phyloP scores from a whole-genome alignment of 768 basidiomycete species.

The Leccinellum luteum region DNA sequence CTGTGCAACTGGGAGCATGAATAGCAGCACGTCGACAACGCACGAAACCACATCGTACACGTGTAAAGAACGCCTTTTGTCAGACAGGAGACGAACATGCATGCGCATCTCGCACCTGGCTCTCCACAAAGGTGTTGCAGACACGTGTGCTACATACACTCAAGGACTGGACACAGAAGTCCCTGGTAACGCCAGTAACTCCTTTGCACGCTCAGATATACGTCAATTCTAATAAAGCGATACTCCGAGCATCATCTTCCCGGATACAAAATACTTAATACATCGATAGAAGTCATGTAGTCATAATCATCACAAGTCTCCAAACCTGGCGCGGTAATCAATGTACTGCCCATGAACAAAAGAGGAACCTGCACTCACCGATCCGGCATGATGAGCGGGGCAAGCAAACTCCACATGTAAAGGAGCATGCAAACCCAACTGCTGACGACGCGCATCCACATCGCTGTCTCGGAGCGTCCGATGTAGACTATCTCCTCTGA shows the following conservation, averaged over 20 bases:
- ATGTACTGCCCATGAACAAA: background rate
- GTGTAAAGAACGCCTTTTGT: no score
- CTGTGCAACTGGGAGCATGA: no score
- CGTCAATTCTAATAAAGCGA: background rate
- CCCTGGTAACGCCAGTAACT: background rate
- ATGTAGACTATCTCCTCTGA: conserved; percentile 82
- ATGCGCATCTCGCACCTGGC: no score
- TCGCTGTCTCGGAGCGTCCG: conserved; percentile 91
- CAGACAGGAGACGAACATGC: background rate
- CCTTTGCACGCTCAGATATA: background rate
- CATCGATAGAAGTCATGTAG: background rate
- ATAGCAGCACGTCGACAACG: no score
- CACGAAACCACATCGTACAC: no score
- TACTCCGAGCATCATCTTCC: background rate
- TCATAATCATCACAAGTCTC: conserved; percentile 16
- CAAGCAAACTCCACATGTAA: conserved; percentile 85
- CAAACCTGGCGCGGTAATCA: conserved; percentile 22
- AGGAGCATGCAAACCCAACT: conserved; percentile 90
- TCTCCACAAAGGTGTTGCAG: no score
- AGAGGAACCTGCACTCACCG: conserved; percentile 47
- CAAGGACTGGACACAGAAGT: no score
- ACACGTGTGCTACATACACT: no score
- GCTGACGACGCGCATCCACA: conserved; percentile 99
- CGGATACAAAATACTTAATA: conserved; percentile 1
- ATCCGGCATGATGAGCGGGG: conserved; percentile 89